Evolutionary conservation across 2,329 filamentous ascomycete species (phyloP).

Genomic region (Cytospora piceae): DNA sequence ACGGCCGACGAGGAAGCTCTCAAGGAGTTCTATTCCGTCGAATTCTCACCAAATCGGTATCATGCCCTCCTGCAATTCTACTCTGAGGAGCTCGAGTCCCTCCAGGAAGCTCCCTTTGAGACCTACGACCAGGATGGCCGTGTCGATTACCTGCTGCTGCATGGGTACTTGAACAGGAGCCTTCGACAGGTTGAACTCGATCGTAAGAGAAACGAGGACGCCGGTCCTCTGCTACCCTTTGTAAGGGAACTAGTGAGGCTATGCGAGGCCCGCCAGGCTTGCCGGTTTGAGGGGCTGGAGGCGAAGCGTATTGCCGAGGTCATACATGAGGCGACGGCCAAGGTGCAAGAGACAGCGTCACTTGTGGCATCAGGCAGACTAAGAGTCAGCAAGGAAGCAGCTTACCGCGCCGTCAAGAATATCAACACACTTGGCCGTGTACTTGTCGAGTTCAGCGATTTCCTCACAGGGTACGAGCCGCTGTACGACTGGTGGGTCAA

Average conservation of each 20-base stretch:
- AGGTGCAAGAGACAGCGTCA: constrained; percentile 40
- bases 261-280: constrained; percentile 52
- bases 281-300: constrained; percentile 43
- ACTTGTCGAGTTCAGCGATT: constrained; percentile 52
- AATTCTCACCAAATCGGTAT: constrained; percentile 47
- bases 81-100: constrained; percentile 44
- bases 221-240: constrained; percentile 50
- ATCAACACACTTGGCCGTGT: constrained; percentile 45
- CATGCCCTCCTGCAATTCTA: constrained; percentile 47
- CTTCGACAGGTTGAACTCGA: constrained; percentile 46
- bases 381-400: constrained; percentile 46
- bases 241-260: constrained; percentile 45
- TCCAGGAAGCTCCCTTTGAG: constrained; percentile 42
- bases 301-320: constrained; percentile 47
- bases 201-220: constrained; percentile 41
- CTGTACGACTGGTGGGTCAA: constrained; percentile 61
- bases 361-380: constrained; percentile 42
- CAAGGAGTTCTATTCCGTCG: constrained; percentile 52
- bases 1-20: constrained; percentile 51
- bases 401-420: constrained; percentile 51
- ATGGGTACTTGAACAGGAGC: constrained; percentile 48
- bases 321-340: constrained; percentile 42
- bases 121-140: constrained; percentile 47
- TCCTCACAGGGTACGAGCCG: constrained; percentile 60
- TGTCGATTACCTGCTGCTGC: constrained; percentile 54